phyloP scores from a whole-genome alignment of 108 stramenopile species.

The Nitzschia sp. region DNA sequence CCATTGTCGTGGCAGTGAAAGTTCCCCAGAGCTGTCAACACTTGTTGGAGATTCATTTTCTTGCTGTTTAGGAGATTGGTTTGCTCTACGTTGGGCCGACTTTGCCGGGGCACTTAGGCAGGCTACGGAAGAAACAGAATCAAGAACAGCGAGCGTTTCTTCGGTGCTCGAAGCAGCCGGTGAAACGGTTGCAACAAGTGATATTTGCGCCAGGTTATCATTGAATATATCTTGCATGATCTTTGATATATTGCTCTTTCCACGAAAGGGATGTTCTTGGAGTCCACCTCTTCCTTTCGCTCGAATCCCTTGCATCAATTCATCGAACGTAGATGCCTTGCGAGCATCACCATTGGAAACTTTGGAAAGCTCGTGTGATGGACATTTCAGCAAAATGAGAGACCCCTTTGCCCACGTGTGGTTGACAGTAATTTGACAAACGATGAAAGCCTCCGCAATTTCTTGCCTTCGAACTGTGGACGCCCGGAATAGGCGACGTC shows the following conservation, averaged over 20 bases:
- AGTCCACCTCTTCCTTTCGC: neutral
- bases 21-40: neutral
- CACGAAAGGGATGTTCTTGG: neutral
- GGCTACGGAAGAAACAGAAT: neutral
- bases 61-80: neutral
- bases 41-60: constrained; percentile 7
- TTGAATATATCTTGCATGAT: constrained; percentile 41
- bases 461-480: constrained; percentile 4
- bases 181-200: constrained; percentile 53
- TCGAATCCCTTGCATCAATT: constrained; percentile 13
- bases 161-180: constrained; percentile 54
- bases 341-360: neutral
- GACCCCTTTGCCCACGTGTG: neutral
- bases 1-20: constrained; percentile 36
- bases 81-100: neutral
- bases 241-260: constrained; percentile 6
- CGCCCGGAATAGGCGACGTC: neutral
- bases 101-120: neutral
- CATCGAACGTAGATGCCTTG: constrained; percentile 1
- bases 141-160: constrained; percentile 37
- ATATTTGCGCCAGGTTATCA: constrained; percentile 17
- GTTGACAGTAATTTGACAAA: constrained; percentile 28
- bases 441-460: constrained; percentile 2
- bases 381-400: constrained; percentile 24
- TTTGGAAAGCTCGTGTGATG: neutral